Evolutionary conservation across 2,329 filamentous ascomycete genomes (phyloP).

Genomic region (Knufia petricola): DNA sequence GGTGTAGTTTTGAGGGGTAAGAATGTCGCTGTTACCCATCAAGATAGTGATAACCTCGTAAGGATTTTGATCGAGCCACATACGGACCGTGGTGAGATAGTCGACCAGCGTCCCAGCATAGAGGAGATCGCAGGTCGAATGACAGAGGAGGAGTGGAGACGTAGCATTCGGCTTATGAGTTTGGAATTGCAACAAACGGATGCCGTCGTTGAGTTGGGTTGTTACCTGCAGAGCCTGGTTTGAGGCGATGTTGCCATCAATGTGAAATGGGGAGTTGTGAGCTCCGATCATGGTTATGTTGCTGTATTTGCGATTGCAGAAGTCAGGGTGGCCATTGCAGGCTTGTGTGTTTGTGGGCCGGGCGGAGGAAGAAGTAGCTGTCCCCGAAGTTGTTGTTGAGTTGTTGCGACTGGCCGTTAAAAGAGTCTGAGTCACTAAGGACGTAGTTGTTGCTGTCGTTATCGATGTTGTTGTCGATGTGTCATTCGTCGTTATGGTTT

Average conservation of each 20-base stretch:
- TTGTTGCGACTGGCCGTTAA: slow-evolving; percentile 31
- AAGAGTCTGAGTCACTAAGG: slow-evolving; percentile 28
- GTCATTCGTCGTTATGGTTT: slow-evolving; percentile 14
- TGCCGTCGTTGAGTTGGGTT: slow-evolving; percentile 66
- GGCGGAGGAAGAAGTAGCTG: slow-evolving; percentile 34
- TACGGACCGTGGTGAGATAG: slow-evolving; percentile 59
- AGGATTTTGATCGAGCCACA: slow-evolving; percentile 67
- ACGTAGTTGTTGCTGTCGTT: slow-evolving; percentile 27
- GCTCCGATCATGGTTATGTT: slow-evolving; percentile 70
- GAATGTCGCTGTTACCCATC: slow-evolving; percentile 73
- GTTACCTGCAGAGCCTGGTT: slow-evolving; percentile 63
- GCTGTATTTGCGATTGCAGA: slow-evolving; percentile 66
- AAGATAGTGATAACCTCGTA: slow-evolving; percentile 84
- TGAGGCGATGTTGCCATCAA: slow-evolving; percentile 59
- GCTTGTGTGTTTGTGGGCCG: slow-evolving; percentile 61
- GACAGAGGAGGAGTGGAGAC: slow-evolving; percentile 60
- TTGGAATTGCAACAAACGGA: slow-evolving; percentile 52
- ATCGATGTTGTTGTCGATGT: too few relatives aligned
- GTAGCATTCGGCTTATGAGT: slow-evolving; percentile 47
- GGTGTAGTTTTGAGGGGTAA: slow-evolving; percentile 54
- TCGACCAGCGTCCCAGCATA: slow-evolving; percentile 68
- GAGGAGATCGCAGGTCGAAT: slow-evolving; percentile 71
- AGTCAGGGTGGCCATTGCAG: slow-evolving; percentile 70
- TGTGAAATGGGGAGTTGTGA: slow-evolving; percentile 73
- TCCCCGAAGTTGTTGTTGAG: slow-evolving; percentile 40